Evolutionary conservation across 805 yeast genomes (phyloP), one percentile per base, ranked within the genome.

Genomic region (Lipomyces starkeyi): DNA sequence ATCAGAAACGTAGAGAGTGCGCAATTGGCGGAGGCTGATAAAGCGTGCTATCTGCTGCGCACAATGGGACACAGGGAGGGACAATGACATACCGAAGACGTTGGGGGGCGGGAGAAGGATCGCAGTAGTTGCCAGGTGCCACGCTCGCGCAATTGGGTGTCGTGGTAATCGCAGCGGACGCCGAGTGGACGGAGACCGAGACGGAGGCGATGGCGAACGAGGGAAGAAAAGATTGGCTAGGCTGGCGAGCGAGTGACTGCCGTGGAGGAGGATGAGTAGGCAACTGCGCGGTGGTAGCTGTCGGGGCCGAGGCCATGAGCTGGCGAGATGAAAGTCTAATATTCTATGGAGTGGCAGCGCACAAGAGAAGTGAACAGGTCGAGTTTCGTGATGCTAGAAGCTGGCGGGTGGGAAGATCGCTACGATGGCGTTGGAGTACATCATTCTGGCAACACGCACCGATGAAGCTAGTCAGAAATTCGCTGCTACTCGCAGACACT

Each of bases 101-200:
- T 37, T 66, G 58, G 20, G 69, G 69, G 3, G 69, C 69, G 9
- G 63, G 63, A 7, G 61, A 55, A n/a, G 66, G 59, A 53, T 62
- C 63, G 61, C 69, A 59, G 59, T 55, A 56, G n/a, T 58, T 65
- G 55, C 69, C 63, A 37, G 61, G 61, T n/a, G 32, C 62, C 6
- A 58, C 61, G 63, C 32, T 59, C 34, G 55, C 64, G 66, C 66
- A 66, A 55, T 62, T 62, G 60, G 66, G 63, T 17, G 25, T 56
- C 2, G 66, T 59, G 58, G 61, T 58, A 58, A 62, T 56, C 52
- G 69, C 69, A 34, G 69, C 63, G 63, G 65, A 59, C 35, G 63
- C 68, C 27, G 68, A 52, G 58, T 52, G 65, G 60, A 58, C 62
- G 53, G 68, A 55, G 63, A 62, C 63, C 5, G 66, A 62, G 61